phyloP scores from a whole-genome alignment of 495 filamentous ascomycete genomes.

The Tuber borchii region DNA sequence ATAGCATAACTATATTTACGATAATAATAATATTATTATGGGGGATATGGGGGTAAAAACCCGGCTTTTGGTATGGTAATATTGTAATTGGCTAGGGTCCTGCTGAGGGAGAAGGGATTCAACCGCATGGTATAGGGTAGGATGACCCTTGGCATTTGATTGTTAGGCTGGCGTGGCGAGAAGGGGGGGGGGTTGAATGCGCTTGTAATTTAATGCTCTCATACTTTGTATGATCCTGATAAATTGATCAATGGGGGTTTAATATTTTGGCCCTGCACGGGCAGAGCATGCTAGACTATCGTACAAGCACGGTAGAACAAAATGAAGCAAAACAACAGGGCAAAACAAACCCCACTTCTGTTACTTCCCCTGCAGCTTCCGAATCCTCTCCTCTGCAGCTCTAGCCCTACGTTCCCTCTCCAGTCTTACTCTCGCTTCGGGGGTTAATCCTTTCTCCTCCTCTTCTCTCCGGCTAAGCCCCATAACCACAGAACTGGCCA shows the following conservation, averaged over 20 bases:
- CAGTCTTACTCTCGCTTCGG: slow-evolving; percentile 25
- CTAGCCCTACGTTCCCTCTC: slow-evolving; percentile 32
- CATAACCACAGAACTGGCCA: slow-evolving; percentile 34
- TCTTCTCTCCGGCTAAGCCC: slow-evolving; percentile 42
- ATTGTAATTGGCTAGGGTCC: not conserved
- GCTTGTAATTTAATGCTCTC: not conserved
- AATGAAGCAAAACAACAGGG: not conserved
- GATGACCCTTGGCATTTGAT: not conserved
- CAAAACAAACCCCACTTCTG: slow-evolving; percentile 7
- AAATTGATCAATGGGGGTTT: not conserved
- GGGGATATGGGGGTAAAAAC: not conserved
- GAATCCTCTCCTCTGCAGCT: slow-evolving; percentile 58
- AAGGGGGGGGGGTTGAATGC: not conserved
- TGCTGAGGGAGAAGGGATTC: not conserved
- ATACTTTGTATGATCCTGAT: not conserved
- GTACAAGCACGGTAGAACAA: not conserved
- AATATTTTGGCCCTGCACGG: not conserved
- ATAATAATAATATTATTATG: not conserved
- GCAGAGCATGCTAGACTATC: not conserved
- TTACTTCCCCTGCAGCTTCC: slow-evolving; percentile 51
- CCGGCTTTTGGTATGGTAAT: not conserved
- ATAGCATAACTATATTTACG: not conserved
- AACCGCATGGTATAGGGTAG: not conserved
- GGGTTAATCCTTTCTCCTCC: slow-evolving; percentile 40
- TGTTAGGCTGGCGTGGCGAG: not conserved